Conservation (phyloP, 202 grass and related monocot genomes). For the Schoenoplectus tabernaemontani region DNA sequence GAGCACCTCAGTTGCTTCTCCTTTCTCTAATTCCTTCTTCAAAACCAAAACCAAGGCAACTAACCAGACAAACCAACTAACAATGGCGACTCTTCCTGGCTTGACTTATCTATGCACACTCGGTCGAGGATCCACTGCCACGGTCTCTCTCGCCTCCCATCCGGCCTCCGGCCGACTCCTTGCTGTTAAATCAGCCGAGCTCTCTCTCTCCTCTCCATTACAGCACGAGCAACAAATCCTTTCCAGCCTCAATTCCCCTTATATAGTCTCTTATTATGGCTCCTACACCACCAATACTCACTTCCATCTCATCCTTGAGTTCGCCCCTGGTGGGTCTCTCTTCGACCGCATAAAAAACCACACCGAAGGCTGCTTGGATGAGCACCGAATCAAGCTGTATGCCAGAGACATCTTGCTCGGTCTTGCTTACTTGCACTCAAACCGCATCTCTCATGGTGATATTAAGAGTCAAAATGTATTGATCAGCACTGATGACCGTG, state of each 20-base stretch:
- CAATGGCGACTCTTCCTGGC: constrained; percentile 20
- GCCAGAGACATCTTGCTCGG: constrained; percentile 40
- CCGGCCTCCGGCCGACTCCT: constrained; percentile 31
- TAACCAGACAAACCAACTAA: background rate
- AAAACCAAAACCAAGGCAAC: background rate
- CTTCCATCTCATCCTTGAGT: constrained; percentile 55
- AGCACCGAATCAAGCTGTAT: constrained; percentile 26
- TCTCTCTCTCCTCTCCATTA: constrained; percentile 26
- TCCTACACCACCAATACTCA: constrained; percentile 17
- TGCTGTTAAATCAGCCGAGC: constrained; percentile 50
- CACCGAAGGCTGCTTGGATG: constrained; percentile 17
- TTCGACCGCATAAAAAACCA: constrained; percentile 18
- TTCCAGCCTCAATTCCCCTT: constrained; percentile 26
- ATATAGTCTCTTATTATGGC: constrained; percentile 48
- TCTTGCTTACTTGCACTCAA: constrained; percentile 46
- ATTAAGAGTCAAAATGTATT: constrained; percentile 49
- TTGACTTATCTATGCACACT: constrained; percentile 35
- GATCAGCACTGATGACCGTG: constrained; percentile 43
- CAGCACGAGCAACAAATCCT: constrained; percentile 30
- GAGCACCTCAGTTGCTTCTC: constrained; percentile 3
- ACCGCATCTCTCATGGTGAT: constrained; percentile 44
- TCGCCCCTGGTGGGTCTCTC: constrained; percentile 49
- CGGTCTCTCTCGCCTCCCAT: constrained; percentile 40
- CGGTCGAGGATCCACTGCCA: constrained; percentile 54
- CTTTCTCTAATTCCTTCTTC: background rate